Conservation (phyloP, 768 basidiomycete species). For the Ramaria rubella region DNA sequence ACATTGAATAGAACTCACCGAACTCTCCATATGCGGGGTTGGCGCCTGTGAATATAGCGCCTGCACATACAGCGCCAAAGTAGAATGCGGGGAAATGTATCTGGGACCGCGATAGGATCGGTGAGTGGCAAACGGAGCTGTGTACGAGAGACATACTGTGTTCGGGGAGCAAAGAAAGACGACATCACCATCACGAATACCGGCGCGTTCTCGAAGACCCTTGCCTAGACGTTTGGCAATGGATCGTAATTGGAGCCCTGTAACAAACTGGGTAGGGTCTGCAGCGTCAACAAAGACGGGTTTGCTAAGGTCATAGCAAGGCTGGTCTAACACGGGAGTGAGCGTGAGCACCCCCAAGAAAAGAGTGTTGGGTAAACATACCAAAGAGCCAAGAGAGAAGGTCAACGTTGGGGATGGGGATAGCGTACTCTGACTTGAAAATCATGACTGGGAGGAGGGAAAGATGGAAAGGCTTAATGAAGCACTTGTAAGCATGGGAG, state of each 20-base stretch:
- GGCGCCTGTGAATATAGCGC: constrained; percentile 10
- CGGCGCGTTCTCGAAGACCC: constrained; percentile 3
- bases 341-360: background rate
- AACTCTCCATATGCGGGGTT: constrained; percentile 10
- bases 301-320: constrained; percentile 6
- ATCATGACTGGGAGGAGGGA: background rate
- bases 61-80: constrained; percentile 9
- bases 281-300: constrained; percentile 7
- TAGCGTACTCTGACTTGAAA: constrained; percentile 10
- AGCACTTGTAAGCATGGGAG: background rate
- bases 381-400: constrained; percentile 12
- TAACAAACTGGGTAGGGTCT: constrained; percentile 4
- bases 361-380: background rate
- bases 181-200: constrained; percentile 1
- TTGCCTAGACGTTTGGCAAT: constrained; percentile 6
- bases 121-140: background rate
- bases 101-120: background rate
- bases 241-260: constrained; percentile 4
- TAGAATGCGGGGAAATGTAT: constrained; percentile 9
- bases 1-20: background rate
- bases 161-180: constrained; percentile 6
- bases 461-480: background rate
- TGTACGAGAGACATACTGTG: background rate
- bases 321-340: background rate
- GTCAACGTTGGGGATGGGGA: constrained; percentile 10